Evolutionary conservation across 176 grass and related monocot genomes (phyloP).

Genomic region (Aegilops speltoides): DNA sequence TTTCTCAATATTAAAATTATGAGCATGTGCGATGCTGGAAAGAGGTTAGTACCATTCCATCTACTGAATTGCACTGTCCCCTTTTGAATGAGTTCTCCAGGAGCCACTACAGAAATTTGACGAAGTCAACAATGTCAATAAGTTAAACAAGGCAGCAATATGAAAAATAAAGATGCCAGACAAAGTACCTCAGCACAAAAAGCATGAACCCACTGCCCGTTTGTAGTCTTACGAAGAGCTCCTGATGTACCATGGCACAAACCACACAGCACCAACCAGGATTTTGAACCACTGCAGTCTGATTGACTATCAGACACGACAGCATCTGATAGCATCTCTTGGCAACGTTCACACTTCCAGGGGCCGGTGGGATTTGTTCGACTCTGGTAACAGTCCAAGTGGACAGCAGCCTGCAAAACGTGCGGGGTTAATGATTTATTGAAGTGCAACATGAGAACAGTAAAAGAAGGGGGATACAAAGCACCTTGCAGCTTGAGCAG

Average conservation of each 20-base stretch:
- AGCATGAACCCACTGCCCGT: slow-evolving; percentile 89
- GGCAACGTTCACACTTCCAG: slow-evolving; percentile 90
- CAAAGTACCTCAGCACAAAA: slow-evolving; percentile 93
- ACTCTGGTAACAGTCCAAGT: slow-evolving; percentile 84
- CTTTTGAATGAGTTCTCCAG: slow-evolving; percentile 80
- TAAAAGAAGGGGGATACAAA: slow-evolving; percentile 4
- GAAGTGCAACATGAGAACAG: not conserved
- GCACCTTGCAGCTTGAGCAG: slow-evolving; percentile 89
- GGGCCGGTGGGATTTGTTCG: slow-evolving; percentile 60
- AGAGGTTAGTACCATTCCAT: slow-evolving; percentile 76
- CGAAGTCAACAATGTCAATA: not conserved
- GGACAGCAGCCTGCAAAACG: slow-evolving; percentile 74
- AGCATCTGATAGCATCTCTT: slow-evolving; percentile 43
- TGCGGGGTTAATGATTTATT: slow-evolving; percentile 24
- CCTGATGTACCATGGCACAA: slow-evolving; percentile 80
- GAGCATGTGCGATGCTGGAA: not conserved
- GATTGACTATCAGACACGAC: slow-evolving; percentile 39
- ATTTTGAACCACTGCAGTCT: slow-evolving; percentile 33
- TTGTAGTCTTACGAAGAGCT: slow-evolving; percentile 79
- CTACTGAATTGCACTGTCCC: slow-evolving; percentile 67
- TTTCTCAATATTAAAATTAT: slow-evolving; percentile 13
- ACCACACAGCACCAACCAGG: slow-evolving; percentile 50
- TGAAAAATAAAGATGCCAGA: not conserved
- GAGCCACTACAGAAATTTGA: slow-evolving; percentile 64
- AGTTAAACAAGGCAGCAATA: not conserved